These are phyloP conservation scores for Pelagophyceae sp. DNA, from an alignment of 352 stramenopile species.

Conservation along the genomic window DNA sequence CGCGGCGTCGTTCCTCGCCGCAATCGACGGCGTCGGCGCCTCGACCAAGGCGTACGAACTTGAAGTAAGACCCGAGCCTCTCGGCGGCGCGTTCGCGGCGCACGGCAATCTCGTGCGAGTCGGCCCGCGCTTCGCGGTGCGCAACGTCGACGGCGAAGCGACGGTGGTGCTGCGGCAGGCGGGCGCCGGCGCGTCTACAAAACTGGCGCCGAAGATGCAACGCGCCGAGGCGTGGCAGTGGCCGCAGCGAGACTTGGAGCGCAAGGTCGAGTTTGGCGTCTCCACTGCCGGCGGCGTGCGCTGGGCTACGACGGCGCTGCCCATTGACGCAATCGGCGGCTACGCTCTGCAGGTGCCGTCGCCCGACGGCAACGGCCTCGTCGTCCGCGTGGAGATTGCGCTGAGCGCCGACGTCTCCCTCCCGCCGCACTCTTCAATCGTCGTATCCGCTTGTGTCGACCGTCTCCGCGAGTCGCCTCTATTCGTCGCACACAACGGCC, in stretches of 20 bases:
- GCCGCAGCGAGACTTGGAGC: neutral
- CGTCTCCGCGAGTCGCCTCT: neutral
- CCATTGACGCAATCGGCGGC: neutral
- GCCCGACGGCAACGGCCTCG: neutral
- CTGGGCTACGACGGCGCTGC: neutral
- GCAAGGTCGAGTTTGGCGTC: neutral
- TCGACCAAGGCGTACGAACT: neutral
- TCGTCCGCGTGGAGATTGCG: neutral
- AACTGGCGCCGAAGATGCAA: neutral
- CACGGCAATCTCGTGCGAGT: neutral
- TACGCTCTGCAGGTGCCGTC: neutral
- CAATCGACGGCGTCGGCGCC: neutral
- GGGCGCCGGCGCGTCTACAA: neutral
- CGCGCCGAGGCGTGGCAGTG: neutral
- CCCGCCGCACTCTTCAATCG: neutral
- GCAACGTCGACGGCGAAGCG: constrained; percentile 8
- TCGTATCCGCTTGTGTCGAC: neutral
- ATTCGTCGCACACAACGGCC: neutral
- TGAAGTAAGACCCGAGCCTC: neutral
- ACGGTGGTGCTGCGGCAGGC: neutral
- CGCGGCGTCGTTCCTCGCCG: neutral
- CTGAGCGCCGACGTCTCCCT: neutral
- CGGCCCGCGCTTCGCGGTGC: neutral
- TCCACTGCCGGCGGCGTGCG: neutral
- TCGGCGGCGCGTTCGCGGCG: neutral